Base-by-base conservation (phyloP, 345 rosid species). In the Eucalyptus shirleyi region DNA sequence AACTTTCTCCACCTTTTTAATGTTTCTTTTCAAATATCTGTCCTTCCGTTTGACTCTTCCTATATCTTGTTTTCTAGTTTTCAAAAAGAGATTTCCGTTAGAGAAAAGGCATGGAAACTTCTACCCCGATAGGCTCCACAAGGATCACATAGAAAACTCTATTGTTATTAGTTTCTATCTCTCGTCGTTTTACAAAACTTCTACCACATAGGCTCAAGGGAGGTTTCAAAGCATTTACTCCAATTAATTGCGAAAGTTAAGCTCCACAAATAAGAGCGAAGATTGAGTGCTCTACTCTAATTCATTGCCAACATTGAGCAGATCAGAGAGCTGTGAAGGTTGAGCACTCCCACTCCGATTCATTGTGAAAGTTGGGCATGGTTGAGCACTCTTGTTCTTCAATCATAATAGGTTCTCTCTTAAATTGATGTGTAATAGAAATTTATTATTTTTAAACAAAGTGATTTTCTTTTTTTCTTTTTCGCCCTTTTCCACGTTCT, bases 191-290 rank as follows among this genome's bases (percentile, higher is more conserved):
- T 18, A 69, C 7, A 8, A 69, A 34, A 34, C 6, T 69, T 69
- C 42, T 17, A 5, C 40, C 42, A 32, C 44, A 3, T n/a, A 15
- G 24, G 42, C 80, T 67, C 42, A 2, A 67, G 42, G 80, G 42
- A n/a, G 37, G 77, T n/a, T 4, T 65, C 8, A 50, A 50, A 6
- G 1, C 19, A 0, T 50, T 1, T 16, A 65, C 3, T 4, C 77
- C 37, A 4, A 3, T 32, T 32, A 12, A 16, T 8, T 67, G 23
- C 12, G 6, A 67, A 67, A 18, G 42, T 67, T 15, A 6, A 32
- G 40, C 12, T 1, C 12, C 3, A 1, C 3, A 67, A 5, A 32
- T 17, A 16, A 6, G 12, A 16, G 1, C 0, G 4, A 34, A 72
- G 45, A 37, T 72, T 18, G 44, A 72, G 4, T 37, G 2, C 14